A percentile compares a stretch with the other conserved stretches of the same genome.
These are phyloP conservation scores for Boletus sensibilis DNA, from an alignment of 768 basidiomycete species.

Conservation along the genomic window DNA sequence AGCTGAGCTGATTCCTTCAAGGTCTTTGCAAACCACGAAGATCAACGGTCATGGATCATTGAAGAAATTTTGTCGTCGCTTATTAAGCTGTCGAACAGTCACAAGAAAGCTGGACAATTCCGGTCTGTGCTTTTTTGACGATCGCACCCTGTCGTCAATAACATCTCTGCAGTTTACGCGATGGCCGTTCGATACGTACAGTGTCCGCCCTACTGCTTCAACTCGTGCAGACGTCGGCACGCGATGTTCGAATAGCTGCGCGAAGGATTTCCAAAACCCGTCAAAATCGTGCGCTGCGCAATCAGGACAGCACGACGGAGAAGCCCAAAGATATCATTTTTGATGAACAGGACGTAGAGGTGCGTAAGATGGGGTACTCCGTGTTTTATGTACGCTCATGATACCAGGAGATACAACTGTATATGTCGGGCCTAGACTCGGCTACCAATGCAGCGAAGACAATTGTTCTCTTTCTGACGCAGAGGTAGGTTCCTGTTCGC, in stretches of 20 bases:
- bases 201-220: constrained; percentile 92
- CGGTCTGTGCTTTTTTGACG: constrained; percentile 46
- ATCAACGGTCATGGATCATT: constrained; percentile 95
- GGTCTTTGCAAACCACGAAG: constrained; percentile 90
- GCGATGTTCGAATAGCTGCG: constrained; percentile 77
- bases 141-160: neutral
- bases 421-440: constrained; percentile 71
- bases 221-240: constrained; percentile 93
- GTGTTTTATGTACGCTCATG: constrained; percentile 1
- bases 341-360: constrained; percentile 69
- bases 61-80: constrained; percentile 92
- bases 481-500: constrained; percentile 41
- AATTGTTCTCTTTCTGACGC: constrained; percentile 75
- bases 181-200: constrained; percentile 89
- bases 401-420: constrained; percentile 66
- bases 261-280: constrained; percentile 59
- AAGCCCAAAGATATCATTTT: constrained; percentile 52
- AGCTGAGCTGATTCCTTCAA: constrained; percentile 31
- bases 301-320: constrained; percentile 59
- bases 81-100: constrained; percentile 86
- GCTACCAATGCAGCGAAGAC: constrained; percentile 84
- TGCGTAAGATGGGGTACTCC: constrained; percentile 20
- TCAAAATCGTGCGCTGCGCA: constrained; percentile 57
- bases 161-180: constrained; percentile 62
- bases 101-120: constrained; percentile 88